Base-by-base conservation (phyloP, 2,329 filamentous ascomycete genomes). In the Exophiala lecanii-corni region DNA sequence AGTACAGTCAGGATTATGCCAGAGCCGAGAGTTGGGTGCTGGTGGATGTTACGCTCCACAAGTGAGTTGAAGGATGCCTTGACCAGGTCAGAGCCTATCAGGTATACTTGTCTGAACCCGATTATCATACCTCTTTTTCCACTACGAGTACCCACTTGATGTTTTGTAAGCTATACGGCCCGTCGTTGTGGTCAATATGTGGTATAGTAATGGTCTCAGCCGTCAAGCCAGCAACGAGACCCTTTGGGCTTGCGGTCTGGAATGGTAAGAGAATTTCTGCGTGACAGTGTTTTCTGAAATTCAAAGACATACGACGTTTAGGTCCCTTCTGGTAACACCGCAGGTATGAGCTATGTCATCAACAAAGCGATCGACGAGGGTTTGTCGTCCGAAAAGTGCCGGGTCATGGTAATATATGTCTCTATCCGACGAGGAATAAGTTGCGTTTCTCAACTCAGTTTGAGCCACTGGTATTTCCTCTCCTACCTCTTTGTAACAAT, bases 81-180 rank as follows among this genome's bases (percentile, higher is more conserved):
- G 3, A 16, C 32, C 35, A 19, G 7, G 31, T 54, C 23, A 33
- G 16, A 17, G 20, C 17, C 2, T 16, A 20, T 43, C 17, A 15
- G 21, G 30, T n/a, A 39, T 28, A 5, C n/a, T n/a, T n/a, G n/a
- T n/a, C n/a, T n/a, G n/a, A n/a, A n/a, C n/a, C n/a, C n/a, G n/a
- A n/a, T n/a, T n/a, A n/a, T n/a, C n/a, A n/a, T 59, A 74, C 76
- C 67, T 83, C 79, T 63, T 83, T 83, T 56, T 83, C 79, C 17
- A 83, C 64, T 3, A 82, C 67, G 1, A 82, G 61, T 18, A 83
- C 67, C 77, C 77, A 81, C n/a, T 64, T 60, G 10, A 74, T 59
- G n/a, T 57, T 55, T 3, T 60, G 58, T 18, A 77, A 58, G 7
- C 13, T 35, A 16, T 28, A 13, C 3, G 42, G 21, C 2, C 18